Base-by-base conservation (phyloP, 495 filamentous ascomycete genomes). In the Aspergillus olivimuriae region DNA sequence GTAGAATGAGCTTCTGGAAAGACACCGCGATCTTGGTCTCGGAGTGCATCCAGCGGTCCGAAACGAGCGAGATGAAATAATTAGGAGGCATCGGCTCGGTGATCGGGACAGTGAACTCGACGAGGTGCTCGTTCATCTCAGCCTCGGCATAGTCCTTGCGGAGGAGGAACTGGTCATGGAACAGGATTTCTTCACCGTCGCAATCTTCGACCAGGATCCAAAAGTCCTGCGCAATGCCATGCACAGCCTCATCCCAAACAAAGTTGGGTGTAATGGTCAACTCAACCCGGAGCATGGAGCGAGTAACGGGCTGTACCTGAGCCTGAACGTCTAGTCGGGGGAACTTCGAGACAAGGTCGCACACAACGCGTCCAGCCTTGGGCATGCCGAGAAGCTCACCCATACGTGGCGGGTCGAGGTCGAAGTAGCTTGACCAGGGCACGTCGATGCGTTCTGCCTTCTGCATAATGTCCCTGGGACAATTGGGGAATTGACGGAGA, bases 151-250 rank as follows among this genome's bases (percentile, higher is more conserved):
- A 94, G 46, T 92, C 85, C 50, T 81, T 85, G 9, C 89, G 83
- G 15, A 99, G 74, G 23, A 97, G 70, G 60, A 99, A 99, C 50
- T 89, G 86, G 58, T 99, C 92, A 50, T 97, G 88, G 72, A 86
- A 96, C 30, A 99, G 65, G 22, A 99, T 90, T 41, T 97, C 87
- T 54, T 97, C 92, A 14, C 92, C 94, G 57, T 99, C 92, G 46
- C 91, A 95, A 53, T 99, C 92, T 61, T 97, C 92, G 11, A 94
- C 89, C 34, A 99, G 56, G 38, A 99, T 89, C 92, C 92, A 97
- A 60, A 96, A 97, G 48, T 80, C 88, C 63, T 97, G 89, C 0
- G 92, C 84, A 20, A 71, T 65, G 1, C 92, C 92, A 58, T 97
- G 92, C 14, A 97, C 58, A 15, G 81, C 73, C 44, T 90, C 88